These are phyloP conservation scores for Cyberlindnera subsufficiens DNA, from an alignment of 805 yeast genomes.

Conservation along the genomic window DNA sequence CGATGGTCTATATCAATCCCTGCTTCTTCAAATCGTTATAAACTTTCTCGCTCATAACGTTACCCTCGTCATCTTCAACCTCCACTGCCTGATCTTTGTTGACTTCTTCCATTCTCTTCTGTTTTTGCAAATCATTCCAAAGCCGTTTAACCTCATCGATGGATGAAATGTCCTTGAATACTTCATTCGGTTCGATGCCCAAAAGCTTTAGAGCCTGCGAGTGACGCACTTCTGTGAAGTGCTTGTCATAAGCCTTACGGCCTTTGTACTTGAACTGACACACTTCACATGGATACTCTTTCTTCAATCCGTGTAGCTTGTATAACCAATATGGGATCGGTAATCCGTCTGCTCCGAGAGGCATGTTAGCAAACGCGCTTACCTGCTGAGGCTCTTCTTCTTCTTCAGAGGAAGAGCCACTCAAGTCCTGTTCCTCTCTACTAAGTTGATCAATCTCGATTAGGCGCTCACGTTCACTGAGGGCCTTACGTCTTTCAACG, in stretches of 20 bases:
- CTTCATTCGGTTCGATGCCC: conserved; percentile 50
- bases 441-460: conserved; percentile 24
- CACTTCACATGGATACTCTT: conserved; percentile 71
- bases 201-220: conserved; percentile 65
- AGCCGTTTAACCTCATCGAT: conserved; percentile 65
- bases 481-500: conserved; percentile 56
- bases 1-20: conserved; percentile 54
- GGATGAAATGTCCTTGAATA: conserved; percentile 58
- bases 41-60: conserved; percentile 80
- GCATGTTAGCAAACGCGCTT: conserved; percentile 37
- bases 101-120: conserved; percentile 11
- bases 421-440: conserved; percentile 20
- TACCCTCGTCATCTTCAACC: conserved; percentile 90
- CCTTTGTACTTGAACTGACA: conserved; percentile 75
- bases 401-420: conserved; percentile 24
- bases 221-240: conserved; percentile 70
- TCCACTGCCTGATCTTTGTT: conserved; percentile 57
- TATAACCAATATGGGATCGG: conserved; percentile 94
- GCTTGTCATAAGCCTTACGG: conserved; percentile 61
- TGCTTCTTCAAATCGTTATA: conserved; percentile 83
- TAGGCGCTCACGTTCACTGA: conserved; percentile 52
- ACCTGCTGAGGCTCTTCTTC: conserved; percentile 10
- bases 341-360: conserved; percentile 81
- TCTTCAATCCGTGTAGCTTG: conserved; percentile 80
- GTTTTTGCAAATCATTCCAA: conserved; percentile 38